Evolutionary conservation across 306 rosid species (phyloP), one percentile per base, ranked within the genome.

Genomic region (Trichosanthes truncata): DNA sequence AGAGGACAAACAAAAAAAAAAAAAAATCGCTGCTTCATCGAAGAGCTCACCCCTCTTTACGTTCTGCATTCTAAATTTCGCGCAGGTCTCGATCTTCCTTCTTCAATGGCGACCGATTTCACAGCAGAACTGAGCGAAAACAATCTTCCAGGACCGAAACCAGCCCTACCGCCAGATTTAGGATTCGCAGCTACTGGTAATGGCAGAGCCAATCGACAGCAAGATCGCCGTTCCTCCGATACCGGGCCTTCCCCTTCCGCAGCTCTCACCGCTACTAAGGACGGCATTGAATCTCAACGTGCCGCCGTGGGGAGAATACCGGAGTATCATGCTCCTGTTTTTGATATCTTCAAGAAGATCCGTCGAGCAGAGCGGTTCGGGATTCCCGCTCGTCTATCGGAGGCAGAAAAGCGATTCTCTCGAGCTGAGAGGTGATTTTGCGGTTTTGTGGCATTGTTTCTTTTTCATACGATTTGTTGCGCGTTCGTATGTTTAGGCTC

Each of bases 281-380:
- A 7, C 53, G 56, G 56, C 6, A 45, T 13, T 25, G 76, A 71
- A 36, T 73, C 25, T 31, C 15, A 48, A 17, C 17, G 60, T 25
- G 8, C 81, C 38, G 73, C 78, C 4, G 68, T 71, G 4, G 79
- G 45, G 8, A 83, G 48, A 10, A 81, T 11, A 43, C 84, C 78
- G 2, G 80, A 84, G 35, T 82, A 67, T 68, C 83, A 84, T 18
- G 87, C 79, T 53, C 82, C 90, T 80, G 87, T 79, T 31, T 79
- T 67, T 52, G 49, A 84, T 82, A 67, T 84, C 69, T 88, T 87
- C 82, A 92, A 92, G 90, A 94, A 92, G 89, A 88, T 89, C 12
- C 92, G 89, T 66, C 93, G 98, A 26, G 98, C 97, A 0, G 97
- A 94, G 88, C 90, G 97, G 57, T 94, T 94, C n/a, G 98, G 98